These are phyloP conservation scores for Furcasterigmium sp. DNA, from an alignment of 2,329 filamentous ascomycete species.

Conservation along the genomic window DNA sequence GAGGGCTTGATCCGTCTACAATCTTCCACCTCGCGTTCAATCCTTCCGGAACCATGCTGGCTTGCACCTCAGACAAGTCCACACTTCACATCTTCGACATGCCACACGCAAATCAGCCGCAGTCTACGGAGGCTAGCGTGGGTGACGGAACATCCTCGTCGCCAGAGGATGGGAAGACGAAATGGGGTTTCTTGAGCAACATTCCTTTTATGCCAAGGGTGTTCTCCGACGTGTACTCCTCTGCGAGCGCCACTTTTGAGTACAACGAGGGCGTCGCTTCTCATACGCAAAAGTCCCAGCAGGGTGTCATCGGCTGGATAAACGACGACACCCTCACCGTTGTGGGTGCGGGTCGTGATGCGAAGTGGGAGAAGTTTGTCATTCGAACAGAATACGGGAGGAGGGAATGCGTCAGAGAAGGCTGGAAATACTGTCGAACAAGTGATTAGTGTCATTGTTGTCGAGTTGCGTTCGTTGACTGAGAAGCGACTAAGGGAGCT, in stretches of 20 bases:
- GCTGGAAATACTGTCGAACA: slow-evolving; percentile 71
- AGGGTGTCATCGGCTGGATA: slow-evolving; percentile 83
- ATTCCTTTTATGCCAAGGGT: slow-evolving; percentile 80
- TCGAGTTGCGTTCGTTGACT: too few relatives aligned
- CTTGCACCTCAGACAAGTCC: slow-evolving; percentile 93
- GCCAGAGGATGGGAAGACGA: slow-evolving; percentile 54
- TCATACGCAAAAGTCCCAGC: slow-evolving; percentile 57
- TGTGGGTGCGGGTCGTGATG: slow-evolving; percentile 73
- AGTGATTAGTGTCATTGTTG: too few relatives aligned
- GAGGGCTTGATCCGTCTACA: slow-evolving; percentile 81
- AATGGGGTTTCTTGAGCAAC: slow-evolving; percentile 81
- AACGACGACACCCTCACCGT: slow-evolving; percentile 69
- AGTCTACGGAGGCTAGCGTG: slow-evolving; percentile 13
- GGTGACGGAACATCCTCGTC: slow-evolving; percentile 18
- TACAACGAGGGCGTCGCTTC: slow-evolving; percentile 67
- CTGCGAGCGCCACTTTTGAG: slow-evolving; percentile 74
- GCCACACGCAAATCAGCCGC: slow-evolving; percentile 45
- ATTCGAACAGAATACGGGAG: slow-evolving; percentile 62
- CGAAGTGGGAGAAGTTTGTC: slow-evolving; percentile 83
- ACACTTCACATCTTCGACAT: slow-evolving; percentile 94
- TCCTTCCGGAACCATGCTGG: slow-evolving; percentile 71
- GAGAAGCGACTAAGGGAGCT: too few relatives aligned
- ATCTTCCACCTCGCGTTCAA: slow-evolving; percentile 88
- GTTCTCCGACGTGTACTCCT: slow-evolving; percentile 87
- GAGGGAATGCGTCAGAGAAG: slow-evolving; percentile 62